Base-by-base conservation (phyloP, 805 yeast species). In the Wickerhamomyces alni region DNA sequence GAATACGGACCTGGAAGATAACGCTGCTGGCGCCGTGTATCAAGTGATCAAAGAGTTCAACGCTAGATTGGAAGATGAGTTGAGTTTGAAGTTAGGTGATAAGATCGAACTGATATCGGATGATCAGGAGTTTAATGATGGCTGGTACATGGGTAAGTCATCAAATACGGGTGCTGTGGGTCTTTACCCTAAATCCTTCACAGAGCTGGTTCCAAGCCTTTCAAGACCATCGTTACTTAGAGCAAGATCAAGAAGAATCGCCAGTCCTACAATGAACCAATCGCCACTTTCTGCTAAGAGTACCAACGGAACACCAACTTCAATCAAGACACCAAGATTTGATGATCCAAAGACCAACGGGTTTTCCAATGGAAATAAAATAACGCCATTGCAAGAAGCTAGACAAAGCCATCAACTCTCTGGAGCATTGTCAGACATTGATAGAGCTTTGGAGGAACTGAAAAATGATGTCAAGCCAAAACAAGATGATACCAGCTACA, bases 91-190 rank as follows among this genome's bases (percentile, higher is more conserved):
- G 35, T 75, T 82, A 10, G 98, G 97, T 21, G 97, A 93, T 57
- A 80, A 77, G 44, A 72, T 93, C 41, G 94, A 87, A 58, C 87
- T 93, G 8, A 76, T 93, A 17, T 87, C 95, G 33, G 96, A 88
- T 61, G 99, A 93, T 62, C 75, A 82, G 45, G 96, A 87, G 55
- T 93, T 84, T 61, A 84, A 86, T 52, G 98, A 93, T 61, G 97
- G 98, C 15, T 93, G 99, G 99, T 93, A 82, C 57, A 83, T 86
- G 73, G 96, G 96, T 4, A 80, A 77, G 43, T 89, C 89, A 51
- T 56, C 87, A 36, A 55, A 74, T 36, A 80, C 91, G 0, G 75
- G 77, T 39, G 73, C 75, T 38, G 91, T 87, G 11, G 99, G 99
- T 0, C 66, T 91, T 31, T 93, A 88, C 55, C 99, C 99, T 12